Percentiles rank a stretch among this genome's conserved stretches.
Conservation (phyloP, 371 early-diverging fungal genomes). For the Fennellomyces sp. region DNA sequence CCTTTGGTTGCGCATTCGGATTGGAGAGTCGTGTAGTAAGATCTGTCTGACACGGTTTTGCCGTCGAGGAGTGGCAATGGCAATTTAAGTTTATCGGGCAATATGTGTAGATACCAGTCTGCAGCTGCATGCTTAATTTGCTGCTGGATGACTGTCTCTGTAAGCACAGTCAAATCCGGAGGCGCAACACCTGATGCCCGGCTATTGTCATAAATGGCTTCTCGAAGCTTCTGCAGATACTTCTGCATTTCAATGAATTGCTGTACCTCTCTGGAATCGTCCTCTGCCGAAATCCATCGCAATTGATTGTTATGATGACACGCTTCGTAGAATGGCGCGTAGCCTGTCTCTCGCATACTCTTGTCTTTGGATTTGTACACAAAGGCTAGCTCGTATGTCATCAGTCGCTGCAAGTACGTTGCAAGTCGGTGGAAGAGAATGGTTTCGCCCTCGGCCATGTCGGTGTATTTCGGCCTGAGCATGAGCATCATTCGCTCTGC, state of each 20-base stretch:
- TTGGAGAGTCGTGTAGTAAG: background rate
- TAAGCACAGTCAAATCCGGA: slow-evolving; percentile 2
- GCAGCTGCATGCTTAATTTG: slow-evolving; percentile 8
- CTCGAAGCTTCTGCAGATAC: slow-evolving; percentile 5
- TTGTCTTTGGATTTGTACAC: slow-evolving; percentile 1
- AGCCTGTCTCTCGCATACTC: slow-evolving; percentile 9
- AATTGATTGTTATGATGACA: background rate
- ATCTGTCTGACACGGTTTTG: background rate
- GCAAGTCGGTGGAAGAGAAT: slow-evolving; percentile 8
- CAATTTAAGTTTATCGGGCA: slow-evolving; percentile 5
- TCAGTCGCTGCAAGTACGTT: slow-evolving; percentile 9
- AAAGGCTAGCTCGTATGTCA: slow-evolving; percentile 4
- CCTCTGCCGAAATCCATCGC: slow-evolving; percentile 6
- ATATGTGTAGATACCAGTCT: slow-evolving; percentile 9
- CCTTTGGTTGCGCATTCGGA: background rate
- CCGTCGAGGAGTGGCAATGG: slow-evolving; percentile 8
- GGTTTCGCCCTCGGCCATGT: slow-evolving; percentile 6
- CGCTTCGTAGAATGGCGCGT: slow-evolving; percentile 5
- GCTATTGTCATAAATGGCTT: slow-evolving; percentile 4
- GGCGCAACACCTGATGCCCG: background rate
- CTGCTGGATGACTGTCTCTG: slow-evolving; percentile 2
- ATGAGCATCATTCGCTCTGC: background rate
- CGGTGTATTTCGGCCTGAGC: background rate
- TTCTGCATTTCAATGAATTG: slow-evolving; percentile 11
- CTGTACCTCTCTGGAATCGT: background rate